phyloP scores from a whole-genome alignment of 352 stramenopile species.

The Nothophytophthora sp. region DNA sequence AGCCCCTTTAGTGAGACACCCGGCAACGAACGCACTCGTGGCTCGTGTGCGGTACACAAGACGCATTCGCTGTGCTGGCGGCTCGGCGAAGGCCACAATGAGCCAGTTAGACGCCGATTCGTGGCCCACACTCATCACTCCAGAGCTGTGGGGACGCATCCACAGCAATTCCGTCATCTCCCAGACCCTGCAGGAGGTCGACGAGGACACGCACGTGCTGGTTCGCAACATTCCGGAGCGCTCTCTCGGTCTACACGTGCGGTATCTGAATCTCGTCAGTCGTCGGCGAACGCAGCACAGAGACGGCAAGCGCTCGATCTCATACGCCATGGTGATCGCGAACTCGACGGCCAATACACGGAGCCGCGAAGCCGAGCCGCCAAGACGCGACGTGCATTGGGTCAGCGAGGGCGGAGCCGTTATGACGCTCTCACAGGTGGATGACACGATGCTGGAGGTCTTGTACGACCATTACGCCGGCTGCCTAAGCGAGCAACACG shows the following conservation, averaged over 20 bases:
- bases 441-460: constrained; percentile 18
- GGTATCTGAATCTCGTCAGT: constrained; percentile 24
- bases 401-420: constrained; percentile 24
- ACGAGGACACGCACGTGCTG: constrained; percentile 27
- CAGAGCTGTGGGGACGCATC: constrained; percentile 23
- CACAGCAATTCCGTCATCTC: constrained; percentile 15
- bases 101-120: constrained; percentile 23
- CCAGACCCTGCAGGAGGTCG: constrained; percentile 28
- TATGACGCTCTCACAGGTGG: constrained; percentile 20
- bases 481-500: constrained; percentile 32
- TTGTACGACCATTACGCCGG: constrained; percentile 26
- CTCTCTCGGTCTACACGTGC: constrained; percentile 2
- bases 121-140: constrained; percentile 22
- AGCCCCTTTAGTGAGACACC: no score
- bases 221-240: constrained; percentile 19
- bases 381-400: constrained; percentile 22
- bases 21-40: constrained; percentile 2
- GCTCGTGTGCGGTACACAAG: constrained; percentile 20
- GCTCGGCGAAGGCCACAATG: constrained; percentile 8
- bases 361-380: constrained; percentile 13
- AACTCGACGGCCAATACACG: constrained; percentile 19
- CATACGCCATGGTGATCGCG: constrained; percentile 23
- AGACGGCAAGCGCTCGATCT: constrained; percentile 11
- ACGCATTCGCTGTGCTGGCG: constrained; percentile 10
- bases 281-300: constrained; percentile 11